Percentiles rank a stretch among this genome's conserved stretches.
Conservation (phyloP, 2,329 filamentous ascomycete genomes). For the Phyllosticta citrichinensis region DNA sequence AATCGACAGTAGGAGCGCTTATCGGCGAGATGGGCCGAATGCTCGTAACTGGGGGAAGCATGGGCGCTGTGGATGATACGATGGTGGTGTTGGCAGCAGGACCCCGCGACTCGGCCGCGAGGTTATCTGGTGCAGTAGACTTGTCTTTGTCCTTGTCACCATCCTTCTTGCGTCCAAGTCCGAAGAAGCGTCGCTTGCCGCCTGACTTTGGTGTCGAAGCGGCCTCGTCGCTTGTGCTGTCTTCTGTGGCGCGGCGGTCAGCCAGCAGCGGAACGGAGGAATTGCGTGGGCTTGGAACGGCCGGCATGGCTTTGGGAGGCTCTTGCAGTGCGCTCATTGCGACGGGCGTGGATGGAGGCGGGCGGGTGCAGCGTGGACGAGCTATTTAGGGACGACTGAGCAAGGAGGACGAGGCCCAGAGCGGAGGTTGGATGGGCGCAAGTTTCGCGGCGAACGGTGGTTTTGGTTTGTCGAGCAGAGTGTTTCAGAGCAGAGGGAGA, state of each 20-base stretch:
- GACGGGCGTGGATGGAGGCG: conserved; percentile 4
- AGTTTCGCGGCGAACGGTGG: neutral
- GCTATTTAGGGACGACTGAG: neutral
- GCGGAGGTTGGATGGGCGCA: neutral
- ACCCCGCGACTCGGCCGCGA: neutral
- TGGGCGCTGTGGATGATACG: neutral
- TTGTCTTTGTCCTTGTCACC: conserved; percentile 12
- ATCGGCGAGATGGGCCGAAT: conserved; percentile 16
- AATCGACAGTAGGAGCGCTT: conserved; percentile 15
- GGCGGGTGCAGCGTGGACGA: neutral
- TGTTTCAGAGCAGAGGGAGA: neutral
- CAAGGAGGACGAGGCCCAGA: neutral
- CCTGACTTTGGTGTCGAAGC: conserved; percentile 1
- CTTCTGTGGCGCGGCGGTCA: conserved; percentile 12
- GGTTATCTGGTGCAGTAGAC: neutral
- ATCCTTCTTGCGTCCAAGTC: conserved; percentile 27
- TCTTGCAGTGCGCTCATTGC: conserved; percentile 18
- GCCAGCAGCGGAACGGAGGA: conserved; percentile 15
- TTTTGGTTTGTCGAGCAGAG: neutral
- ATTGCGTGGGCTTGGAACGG: conserved; percentile 14
- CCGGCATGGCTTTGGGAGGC: conserved; percentile 11
- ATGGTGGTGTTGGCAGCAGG: neutral
- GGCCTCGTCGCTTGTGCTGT: conserved; percentile 14
- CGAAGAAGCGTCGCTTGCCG: conserved; percentile 28
- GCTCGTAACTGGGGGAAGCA: neutral